Conservation (phyloP, 257 asterid species). For the Salvia splendens region DNA sequence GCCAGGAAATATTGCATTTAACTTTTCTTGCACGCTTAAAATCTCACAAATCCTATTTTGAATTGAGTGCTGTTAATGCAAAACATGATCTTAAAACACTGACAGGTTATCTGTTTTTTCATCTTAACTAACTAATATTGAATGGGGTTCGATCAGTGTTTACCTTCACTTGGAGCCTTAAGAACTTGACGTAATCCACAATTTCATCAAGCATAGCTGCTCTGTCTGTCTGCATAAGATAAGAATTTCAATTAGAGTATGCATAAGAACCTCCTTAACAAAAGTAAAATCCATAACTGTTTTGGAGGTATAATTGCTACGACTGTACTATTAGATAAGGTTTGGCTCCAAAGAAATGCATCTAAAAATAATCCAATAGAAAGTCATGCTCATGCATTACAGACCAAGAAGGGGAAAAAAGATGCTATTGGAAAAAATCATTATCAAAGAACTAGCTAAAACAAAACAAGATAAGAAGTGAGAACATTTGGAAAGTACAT, state of each 20-base stretch:
- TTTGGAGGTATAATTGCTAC: no score
- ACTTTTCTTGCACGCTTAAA: conserved; percentile 13
- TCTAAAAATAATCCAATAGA: neutral
- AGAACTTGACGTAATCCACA: conserved; percentile 93
- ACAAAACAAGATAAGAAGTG: neutral
- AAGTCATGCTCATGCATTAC: neutral
- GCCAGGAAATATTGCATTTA: neutral
- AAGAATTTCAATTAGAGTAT: conserved; percentile 13
- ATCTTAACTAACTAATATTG: conserved; percentile 8
- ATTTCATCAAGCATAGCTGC: conserved; percentile 97
- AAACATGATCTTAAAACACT: conserved; percentile 3
- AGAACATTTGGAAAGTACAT: neutral
- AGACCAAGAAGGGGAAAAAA: neutral
- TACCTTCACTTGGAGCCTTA: conserved; percentile 94
- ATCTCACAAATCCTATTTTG: conserved; percentile 3
- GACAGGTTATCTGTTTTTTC: neutral
- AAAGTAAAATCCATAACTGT: no score
- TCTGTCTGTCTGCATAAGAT: conserved; percentile 74
- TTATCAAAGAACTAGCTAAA: conserved; percentile 17
- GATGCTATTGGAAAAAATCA: conserved; percentile 3
- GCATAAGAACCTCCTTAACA: conserved; percentile 12
- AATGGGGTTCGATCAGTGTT: conserved; percentile 23
- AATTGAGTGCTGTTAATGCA: neutral
- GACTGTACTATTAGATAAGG: no score
- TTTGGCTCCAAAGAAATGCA: no score